Conservation (phyloP, 768 basidiomycete genomes). For the Chalciporus piperatus region DNA sequence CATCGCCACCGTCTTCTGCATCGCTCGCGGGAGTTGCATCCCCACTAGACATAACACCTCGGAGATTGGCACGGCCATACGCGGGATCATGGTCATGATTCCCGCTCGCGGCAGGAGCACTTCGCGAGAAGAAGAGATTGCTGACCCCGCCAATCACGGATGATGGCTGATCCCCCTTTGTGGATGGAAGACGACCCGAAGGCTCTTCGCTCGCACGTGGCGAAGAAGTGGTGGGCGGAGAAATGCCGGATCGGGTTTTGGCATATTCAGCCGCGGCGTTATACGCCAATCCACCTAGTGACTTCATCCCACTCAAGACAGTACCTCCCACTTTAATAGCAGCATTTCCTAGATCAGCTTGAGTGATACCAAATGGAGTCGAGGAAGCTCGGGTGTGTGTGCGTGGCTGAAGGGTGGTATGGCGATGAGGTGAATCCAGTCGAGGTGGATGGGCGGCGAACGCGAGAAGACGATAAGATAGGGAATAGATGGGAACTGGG, state of each 20-base stretch:
- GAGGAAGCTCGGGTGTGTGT: conserved; percentile 26
- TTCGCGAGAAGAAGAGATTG: conserved; percentile 55
- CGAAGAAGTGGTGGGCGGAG: conserved; percentile 5
- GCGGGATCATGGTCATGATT: conserved; percentile 10
- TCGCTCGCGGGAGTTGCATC: conserved; percentile 13
- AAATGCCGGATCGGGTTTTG: conserved; percentile 25
- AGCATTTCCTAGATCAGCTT: conserved; percentile 50
- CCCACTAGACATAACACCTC: conserved; percentile 10
- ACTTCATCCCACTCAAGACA: conserved; percentile 62
- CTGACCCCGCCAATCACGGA: conserved; percentile 28
- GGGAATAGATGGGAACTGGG: conserved; percentile 54
- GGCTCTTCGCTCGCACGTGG: conserved; percentile 2
- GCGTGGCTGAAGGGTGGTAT: conserved; percentile 16
- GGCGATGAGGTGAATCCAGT: conserved; percentile 19
- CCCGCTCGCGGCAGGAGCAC: conserved; percentile 50
- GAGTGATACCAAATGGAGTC: conserved; percentile 35
- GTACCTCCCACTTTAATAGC: conserved; percentile 60
- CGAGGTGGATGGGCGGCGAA: conserved; percentile 44
- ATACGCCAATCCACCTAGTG: conserved; percentile 59
- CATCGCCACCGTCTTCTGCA: conserved; percentile 9
- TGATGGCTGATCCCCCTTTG: conserved; percentile 20
- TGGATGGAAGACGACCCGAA: conserved; percentile 17
- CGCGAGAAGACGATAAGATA: conserved; percentile 62
- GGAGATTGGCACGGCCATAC: conserved; percentile 10
- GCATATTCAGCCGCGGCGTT: conserved; percentile 46